Percentiles rank a stretch among this genome's conserved stretches.
These are phyloP conservation scores for Serpula lacrymans DNA, from an alignment of 768 basidiomycete genomes.

Conservation along the genomic window DNA sequence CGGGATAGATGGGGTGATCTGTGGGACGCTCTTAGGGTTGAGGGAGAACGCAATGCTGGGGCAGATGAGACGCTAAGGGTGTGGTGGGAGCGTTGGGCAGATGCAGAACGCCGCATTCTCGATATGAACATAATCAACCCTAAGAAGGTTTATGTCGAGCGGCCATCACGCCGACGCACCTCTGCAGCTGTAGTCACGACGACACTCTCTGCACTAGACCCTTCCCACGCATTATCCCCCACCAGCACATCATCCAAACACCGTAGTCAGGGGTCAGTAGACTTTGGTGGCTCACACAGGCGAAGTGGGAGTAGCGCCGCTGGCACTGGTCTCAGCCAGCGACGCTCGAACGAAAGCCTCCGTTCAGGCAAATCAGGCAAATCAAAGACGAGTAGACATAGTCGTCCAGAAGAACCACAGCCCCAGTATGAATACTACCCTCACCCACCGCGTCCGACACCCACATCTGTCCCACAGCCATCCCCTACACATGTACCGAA, in stretches of 20 bases:
- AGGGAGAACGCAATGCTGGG: conserved; percentile 65
- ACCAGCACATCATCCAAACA: conserved; percentile 19
- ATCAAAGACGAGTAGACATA: conserved; percentile 28
- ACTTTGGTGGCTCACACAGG: conserved; percentile 18
- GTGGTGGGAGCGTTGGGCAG: conserved; percentile 67
- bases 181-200: conserved; percentile 5
- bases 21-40: conserved; percentile 80
- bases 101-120: conserved; percentile 52
- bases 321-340: conserved; percentile 15
- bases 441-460: neutral
- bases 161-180: conserved; percentile 7
- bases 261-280: conserved; percentile 26
- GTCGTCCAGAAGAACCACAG: conserved; percentile 20
- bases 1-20: conserved; percentile 69
- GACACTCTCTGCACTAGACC: conserved; percentile 17
- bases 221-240: conserved; percentile 22
- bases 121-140: conserved; percentile 34
- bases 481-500: conserved; percentile 6
- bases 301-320: conserved; percentile 24
- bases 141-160: conserved; percentile 33
- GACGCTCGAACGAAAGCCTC: conserved; percentile 37
- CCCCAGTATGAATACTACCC: conserved; percentile 17
- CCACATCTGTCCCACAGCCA: conserved; percentile 2
- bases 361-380: conserved; percentile 36
- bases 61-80: conserved; percentile 67